Evolutionary conservation across 371 early-diverging fungal genomes (phyloP).

Genomic region (Mucor mucedo): DNA sequence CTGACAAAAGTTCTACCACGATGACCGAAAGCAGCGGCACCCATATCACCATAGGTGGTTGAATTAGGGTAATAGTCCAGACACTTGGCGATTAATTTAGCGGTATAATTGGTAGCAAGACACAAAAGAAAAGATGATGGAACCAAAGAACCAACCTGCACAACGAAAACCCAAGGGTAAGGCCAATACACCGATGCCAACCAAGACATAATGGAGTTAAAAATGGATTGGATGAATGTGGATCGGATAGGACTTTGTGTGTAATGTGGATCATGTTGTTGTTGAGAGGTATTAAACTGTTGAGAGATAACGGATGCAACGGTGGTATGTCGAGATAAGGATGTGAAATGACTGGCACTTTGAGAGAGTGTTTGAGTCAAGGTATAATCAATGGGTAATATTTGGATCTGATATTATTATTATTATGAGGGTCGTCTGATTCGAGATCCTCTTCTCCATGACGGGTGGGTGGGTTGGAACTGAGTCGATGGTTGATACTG

Average conservation of each 20-base stretch:
- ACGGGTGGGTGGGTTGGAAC: constrained; percentile 7
- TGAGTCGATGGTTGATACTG: background rate
- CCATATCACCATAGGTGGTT: constrained; percentile 68
- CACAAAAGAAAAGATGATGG: constrained; percentile 53
- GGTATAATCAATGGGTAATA: constrained; percentile 13
- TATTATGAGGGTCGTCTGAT: constrained; percentile 8
- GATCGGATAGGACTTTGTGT: constrained; percentile 2
- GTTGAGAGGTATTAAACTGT: background rate
- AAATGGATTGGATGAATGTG: constrained; percentile 51
- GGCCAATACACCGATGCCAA: constrained; percentile 60
- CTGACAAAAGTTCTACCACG: constrained; percentile 51
- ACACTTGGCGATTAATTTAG: constrained; percentile 58
- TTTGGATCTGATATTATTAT: constrained; percentile 9
- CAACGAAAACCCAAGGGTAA: constrained; percentile 37
- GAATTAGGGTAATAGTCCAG: constrained; percentile 37
- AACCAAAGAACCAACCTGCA: constrained; percentile 59
- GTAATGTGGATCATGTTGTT: constrained; percentile 12
- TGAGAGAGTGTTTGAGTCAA: constrained; percentile 12
- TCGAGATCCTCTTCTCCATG: constrained; percentile 14
- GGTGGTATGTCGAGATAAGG: constrained; percentile 20
- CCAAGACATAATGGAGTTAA: constrained; percentile 62
- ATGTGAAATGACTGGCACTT: constrained; percentile 1
- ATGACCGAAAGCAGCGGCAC: constrained; percentile 65
- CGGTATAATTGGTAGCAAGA: constrained; percentile 55
- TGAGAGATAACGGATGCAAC: constrained; percentile 21